Evolutionary conservation across 805 yeast genomes (phyloP).

Genomic region (Wickerhamomyces subpelliculosus): DNA sequence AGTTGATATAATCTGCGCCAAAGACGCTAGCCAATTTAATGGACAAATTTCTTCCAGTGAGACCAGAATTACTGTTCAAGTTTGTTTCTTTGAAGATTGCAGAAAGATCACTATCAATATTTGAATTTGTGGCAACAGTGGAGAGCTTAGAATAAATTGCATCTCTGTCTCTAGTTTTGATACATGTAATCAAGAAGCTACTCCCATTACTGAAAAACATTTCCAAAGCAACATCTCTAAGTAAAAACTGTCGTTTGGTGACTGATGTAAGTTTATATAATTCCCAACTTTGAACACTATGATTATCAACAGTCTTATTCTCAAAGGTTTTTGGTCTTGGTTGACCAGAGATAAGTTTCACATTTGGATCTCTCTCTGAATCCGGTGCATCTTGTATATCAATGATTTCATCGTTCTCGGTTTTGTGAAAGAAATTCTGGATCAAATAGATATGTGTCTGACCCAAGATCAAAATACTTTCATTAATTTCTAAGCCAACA

Average conservation of each 20-base stretch:
- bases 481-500: slow-evolving; percentile 69
- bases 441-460: slow-evolving; percentile 57
- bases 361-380: slow-evolving; percentile 58
- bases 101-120: slow-evolving; percentile 47
- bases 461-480: slow-evolving; percentile 71
- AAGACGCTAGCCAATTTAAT: slow-evolving; percentile 40
- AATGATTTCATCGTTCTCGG: slow-evolving; percentile 45
- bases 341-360: slow-evolving; percentile 54
- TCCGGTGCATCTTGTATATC: slow-evolving; percentile 62
- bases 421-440: slow-evolving; percentile 57
- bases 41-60: slow-evolving; percentile 28
- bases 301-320: slow-evolving; percentile 26
- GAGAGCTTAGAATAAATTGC: slow-evolving; percentile 42
- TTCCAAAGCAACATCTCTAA: slow-evolving; percentile 78
- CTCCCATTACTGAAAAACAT: slow-evolving; percentile 69
- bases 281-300: slow-evolving; percentile 54
- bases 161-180: slow-evolving; percentile 48
- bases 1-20: slow-evolving; percentile 26
- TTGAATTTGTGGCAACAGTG: slow-evolving; percentile 40
- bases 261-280: slow-evolving; percentile 52
- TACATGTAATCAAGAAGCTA: slow-evolving; percentile 61
- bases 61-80: slow-evolving; percentile 27
- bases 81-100: slow-evolving; percentile 46
- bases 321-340: slow-evolving; percentile 18
- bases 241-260: slow-evolving; percentile 66